A percentile compares a stretch with the other conserved stretches of the same genome.
Conservation (phyloP, 2,329 filamentous ascomycete genomes). For the Immersiporthe knoxdaviesiana region DNA sequence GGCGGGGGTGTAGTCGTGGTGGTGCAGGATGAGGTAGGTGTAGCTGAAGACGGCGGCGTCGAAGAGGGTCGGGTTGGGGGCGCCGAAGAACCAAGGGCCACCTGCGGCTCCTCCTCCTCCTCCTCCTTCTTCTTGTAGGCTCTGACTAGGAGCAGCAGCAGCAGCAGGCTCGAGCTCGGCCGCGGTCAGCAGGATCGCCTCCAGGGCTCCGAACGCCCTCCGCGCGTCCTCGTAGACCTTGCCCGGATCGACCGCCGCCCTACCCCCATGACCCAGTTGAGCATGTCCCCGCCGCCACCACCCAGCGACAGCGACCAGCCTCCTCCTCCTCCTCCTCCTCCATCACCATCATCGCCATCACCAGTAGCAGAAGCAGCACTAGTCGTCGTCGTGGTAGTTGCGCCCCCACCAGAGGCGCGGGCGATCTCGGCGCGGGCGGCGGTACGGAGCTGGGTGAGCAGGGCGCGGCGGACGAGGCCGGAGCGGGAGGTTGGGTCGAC, state of each 20-base stretch:
- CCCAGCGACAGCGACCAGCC: constrained; percentile 23
- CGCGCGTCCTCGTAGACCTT: constrained; percentile 49
- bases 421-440: constrained; percentile 78
- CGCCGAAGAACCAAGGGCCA: constrained; percentile 53
- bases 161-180: too few relatives aligned
- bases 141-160: too few relatives aligned
- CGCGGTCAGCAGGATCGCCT: constrained; percentile 44
- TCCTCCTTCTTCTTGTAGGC: constrained; percentile 31
- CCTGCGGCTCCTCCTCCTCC: constrained; percentile 16
- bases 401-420: constrained; percentile 50
- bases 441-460: constrained; percentile 67
- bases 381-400: constrained; percentile 34
- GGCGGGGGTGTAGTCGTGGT: constrained; percentile 35
- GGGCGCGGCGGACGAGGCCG: constrained; percentile 62
- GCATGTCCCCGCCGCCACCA: constrained; percentile 21
- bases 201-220: constrained; percentile 52
- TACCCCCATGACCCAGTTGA: constrained; percentile 36
- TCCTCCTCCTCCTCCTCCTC: neutral
- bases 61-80: constrained; percentile 68
- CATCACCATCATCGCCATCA: too few relatives aligned
- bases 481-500: constrained; percentile 65
- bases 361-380: too few relatives aligned
- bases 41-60: constrained; percentile 92
- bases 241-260: constrained; percentile 37
- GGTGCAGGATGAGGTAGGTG: constrained; percentile 76